phyloP scores from a whole-genome alignment of 768 basidiomycete genomes.

The Cantharellus cinnabarinus region DNA sequence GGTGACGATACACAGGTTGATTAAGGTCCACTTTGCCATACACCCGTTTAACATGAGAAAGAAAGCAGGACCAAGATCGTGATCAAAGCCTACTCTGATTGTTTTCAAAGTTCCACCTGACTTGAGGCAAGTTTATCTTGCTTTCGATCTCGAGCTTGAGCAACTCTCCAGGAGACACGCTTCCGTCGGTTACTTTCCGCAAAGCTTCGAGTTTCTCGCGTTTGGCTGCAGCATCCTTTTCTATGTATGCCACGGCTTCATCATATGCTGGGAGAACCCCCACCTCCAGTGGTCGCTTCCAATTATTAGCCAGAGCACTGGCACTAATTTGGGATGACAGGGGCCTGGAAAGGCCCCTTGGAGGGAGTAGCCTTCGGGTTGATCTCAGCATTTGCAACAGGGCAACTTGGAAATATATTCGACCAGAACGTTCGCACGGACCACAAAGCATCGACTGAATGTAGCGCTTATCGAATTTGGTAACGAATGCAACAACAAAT shows the following conservation, averaged over 20 bases:
- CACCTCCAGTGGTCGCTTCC: constrained; percentile 1
- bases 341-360: no score
- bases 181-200: constrained; percentile 19
- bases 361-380: no score
- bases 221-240: constrained; percentile 31
- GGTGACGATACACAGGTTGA: no score
- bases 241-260: constrained; percentile 54
- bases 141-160: constrained; percentile 57
- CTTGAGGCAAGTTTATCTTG: constrained; percentile 63
- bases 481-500: no score
- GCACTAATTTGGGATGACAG: no score
- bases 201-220: constrained; percentile 14
- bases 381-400: no score
- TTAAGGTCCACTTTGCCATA: constrained; percentile 14
- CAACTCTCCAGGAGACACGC: constrained; percentile 10
- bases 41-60: neutral
- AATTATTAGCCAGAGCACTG: neutral
- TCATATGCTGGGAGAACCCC: constrained; percentile 32
- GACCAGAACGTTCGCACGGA: no score
- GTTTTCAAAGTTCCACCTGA: constrained; percentile 57
- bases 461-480: no score
- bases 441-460: no score
- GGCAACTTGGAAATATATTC: no score
- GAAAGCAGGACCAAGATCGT: neutral
- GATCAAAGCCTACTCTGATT: constrained; percentile 38